Conservation (phyloP, 345 rosid species). For the Citrus medica region DNA sequence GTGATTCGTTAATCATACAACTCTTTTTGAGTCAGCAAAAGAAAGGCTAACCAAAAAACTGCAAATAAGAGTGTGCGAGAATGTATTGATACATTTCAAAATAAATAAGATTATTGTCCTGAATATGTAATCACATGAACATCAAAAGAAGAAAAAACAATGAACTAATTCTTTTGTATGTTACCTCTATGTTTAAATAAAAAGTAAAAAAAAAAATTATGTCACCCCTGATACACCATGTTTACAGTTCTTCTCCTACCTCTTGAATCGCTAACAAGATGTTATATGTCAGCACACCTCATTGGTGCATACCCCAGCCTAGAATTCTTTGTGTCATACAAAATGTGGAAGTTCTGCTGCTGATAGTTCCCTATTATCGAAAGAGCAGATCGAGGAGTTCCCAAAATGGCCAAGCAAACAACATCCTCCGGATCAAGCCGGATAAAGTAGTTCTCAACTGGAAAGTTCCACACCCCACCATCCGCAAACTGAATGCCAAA, state of each 20-base stretch:
- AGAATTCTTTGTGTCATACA: slow-evolving; percentile 70
- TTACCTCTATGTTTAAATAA: slow-evolving; percentile 4
- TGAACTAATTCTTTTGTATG: slow-evolving; percentile 21
- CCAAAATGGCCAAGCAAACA: slow-evolving; percentile 78
- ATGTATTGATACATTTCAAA: slow-evolving; percentile 9
- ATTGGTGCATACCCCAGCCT: slow-evolving; percentile 78
- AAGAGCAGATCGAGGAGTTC: slow-evolving; percentile 70
- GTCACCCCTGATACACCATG: slow-evolving; percentile 5
- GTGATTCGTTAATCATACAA: background rate
- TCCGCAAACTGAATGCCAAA: slow-evolving; percentile 65
- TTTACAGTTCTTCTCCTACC: slow-evolving; percentile 24
- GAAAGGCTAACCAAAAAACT: background rate
- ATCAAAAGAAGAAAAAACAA: slow-evolving; percentile 9
- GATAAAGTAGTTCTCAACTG: slow-evolving; percentile 77
- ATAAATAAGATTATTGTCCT: background rate
- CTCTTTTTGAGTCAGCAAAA: background rate
- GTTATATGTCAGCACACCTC: slow-evolving; percentile 62
- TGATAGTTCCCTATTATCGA: slow-evolving; percentile 89
- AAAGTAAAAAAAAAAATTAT: slow-evolving; percentile 10
- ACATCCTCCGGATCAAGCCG: slow-evolving; percentile 50
- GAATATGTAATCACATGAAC: slow-evolving; percentile 18
- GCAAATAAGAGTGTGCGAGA: slow-evolving; percentile 1
- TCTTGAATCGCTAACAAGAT: background rate
- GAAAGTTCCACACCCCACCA: slow-evolving; percentile 89
- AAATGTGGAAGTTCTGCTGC: slow-evolving; percentile 83